These are phyloP conservation scores for Ophiocordyceps camponoti-floridani DNA, from an alignment of 2,329 filamentous ascomycete species.

Conservation along the genomic window DNA sequence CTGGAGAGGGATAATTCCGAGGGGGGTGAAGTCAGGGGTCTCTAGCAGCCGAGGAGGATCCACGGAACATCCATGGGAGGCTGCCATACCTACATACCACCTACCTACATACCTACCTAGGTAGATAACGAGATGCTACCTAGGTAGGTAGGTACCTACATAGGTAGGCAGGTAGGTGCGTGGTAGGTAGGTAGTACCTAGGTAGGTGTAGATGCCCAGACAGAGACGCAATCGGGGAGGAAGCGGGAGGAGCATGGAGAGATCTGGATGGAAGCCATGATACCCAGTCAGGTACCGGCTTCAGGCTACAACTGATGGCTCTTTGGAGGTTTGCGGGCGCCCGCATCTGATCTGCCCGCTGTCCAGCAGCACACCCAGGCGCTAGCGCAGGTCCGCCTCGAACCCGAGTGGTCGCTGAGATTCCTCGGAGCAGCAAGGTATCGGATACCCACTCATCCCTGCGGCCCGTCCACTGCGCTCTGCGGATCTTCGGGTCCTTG, in stretches of 20 bases:
- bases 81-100: too few relatives aligned
- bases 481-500: too few relatives aligned
- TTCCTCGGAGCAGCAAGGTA: background rate
- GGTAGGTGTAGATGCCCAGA: background rate
- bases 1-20: constrained; percentile 7
- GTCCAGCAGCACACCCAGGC: background rate
- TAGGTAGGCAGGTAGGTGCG: too few relatives aligned
- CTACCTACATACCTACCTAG: too few relatives aligned
- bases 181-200: too few relatives aligned
- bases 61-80: background rate
- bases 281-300: too few relatives aligned
- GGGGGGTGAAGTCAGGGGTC: background rate
- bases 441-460: too few relatives aligned
- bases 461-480: too few relatives aligned
- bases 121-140: background rate
- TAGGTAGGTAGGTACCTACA: too few relatives aligned
- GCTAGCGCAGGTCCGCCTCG: background rate
- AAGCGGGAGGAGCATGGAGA: background rate
- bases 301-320: too few relatives aligned
- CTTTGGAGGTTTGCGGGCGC: too few relatives aligned
- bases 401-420: background rate
- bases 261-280: background rate
- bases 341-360: too few relatives aligned
- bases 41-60: background rate
- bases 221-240: background rate